Evolutionary conservation across 139 green algal species (phyloP).

Genomic region (Coelastrella sp.): DNA sequence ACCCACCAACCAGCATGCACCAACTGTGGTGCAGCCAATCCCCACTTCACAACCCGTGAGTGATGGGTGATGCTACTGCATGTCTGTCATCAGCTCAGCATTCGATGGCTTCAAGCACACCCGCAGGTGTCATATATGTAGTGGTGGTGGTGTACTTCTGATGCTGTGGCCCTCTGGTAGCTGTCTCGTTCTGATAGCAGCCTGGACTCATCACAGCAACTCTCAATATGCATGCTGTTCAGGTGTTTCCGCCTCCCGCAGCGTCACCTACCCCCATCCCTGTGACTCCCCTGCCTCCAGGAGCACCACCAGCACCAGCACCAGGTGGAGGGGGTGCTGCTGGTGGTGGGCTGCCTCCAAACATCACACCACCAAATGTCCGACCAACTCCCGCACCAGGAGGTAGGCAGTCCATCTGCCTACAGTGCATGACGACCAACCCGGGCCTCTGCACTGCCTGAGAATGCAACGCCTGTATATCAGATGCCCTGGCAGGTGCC

Average conservation of each 20-base stretch:
- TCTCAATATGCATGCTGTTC: background rate
- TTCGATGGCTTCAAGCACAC: background rate
- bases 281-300: background rate
- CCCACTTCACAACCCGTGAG: background rate
- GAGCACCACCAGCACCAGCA: background rate
- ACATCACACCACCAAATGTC: conserved; percentile 16
- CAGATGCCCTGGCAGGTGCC: no score
- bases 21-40: background rate
- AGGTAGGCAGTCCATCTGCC: background rate
- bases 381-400: background rate
- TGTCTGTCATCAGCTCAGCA: background rate
- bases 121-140: background rate
- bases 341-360: background rate
- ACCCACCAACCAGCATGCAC: background rate
- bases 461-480: no score
- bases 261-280: conserved; percentile 1
- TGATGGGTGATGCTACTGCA: background rate
- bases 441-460: no score
- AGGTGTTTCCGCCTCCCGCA: background rate
- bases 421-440: no score
- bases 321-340: background rate
- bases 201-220: background rate
- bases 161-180: background rate
- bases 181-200: background rate
- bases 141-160: background rate